Conservation (phyloP, 2,329 filamentous ascomycete species). For the Paracorniculantispora psalliotae region DNA sequence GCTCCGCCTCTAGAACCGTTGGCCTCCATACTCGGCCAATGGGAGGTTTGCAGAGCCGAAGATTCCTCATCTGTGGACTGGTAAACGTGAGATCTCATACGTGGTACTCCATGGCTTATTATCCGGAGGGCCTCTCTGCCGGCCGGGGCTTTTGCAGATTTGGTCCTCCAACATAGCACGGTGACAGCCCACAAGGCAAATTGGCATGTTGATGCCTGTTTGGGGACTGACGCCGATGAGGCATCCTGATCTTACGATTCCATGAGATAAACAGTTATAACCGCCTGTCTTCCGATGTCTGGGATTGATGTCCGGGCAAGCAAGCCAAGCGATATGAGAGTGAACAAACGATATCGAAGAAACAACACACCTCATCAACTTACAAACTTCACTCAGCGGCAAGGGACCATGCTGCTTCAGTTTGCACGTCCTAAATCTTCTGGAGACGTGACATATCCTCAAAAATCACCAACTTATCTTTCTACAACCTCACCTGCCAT, state of each 20-base stretch:
- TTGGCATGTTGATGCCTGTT: background rate
- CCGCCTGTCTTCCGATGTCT: background rate
- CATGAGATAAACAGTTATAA: background rate
- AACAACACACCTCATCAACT: background rate
- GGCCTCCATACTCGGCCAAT: background rate
- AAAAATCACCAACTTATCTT: background rate
- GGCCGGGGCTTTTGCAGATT: too few relatives aligned
- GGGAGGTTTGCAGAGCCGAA: background rate
- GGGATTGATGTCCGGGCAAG: background rate
- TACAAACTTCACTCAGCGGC: background rate
- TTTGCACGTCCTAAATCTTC: constrained; percentile 9
- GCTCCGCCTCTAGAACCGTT: background rate
- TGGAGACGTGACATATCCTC: constrained; percentile 14
- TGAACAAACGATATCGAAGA: background rate
- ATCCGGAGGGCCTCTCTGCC: background rate
- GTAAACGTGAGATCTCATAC: background rate
- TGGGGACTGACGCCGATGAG: background rate
- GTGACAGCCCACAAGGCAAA: background rate
- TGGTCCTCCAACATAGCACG: too few relatives aligned
- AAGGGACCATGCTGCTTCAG: constrained; percentile 20
- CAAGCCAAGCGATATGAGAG: constrained; percentile 3
- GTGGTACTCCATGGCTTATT: background rate
- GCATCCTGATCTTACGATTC: background rate
- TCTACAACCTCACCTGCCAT: constrained; percentile 14
- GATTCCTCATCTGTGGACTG: background rate